Conservation (phyloP, 352 stramenopile species). For the Blastocystis hominis region DNA sequence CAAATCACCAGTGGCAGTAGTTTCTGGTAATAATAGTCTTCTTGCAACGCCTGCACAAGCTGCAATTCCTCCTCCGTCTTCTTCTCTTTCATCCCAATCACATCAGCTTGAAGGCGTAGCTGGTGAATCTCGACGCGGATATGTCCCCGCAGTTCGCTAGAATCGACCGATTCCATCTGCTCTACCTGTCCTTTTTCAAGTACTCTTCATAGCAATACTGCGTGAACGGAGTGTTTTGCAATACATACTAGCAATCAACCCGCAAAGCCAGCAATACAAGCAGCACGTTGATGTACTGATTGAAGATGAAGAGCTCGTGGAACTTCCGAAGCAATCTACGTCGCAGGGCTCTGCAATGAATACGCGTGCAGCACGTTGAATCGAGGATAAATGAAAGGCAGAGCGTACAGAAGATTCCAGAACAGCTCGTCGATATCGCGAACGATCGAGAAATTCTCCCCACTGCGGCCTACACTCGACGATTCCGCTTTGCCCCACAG, state of each 20-base stretch:
- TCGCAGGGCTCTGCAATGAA: not conserved
- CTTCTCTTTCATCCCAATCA: not conserved
- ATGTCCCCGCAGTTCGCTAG: not conserved
- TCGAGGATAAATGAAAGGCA: not conserved
- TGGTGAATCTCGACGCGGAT: not conserved
- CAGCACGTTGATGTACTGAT: not conserved
- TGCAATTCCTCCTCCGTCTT: not conserved
- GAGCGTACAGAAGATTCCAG: slow-evolving; percentile 23
- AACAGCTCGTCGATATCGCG: not conserved
- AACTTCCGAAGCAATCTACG: not conserved
- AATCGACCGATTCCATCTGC: not conserved
- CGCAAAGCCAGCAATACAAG: not conserved
- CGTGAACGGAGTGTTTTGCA: not conserved
- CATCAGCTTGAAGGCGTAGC: not conserved
- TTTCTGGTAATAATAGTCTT: slow-evolving; percentile 27
- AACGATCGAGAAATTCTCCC: not conserved
- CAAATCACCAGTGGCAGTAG: not conserved
- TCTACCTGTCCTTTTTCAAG: not conserved
- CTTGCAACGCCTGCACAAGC: not conserved
- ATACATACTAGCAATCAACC: not conserved
- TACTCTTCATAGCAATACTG: slow-evolving; percentile 40
- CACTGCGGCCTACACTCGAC: not conserved
- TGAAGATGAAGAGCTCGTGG: slow-evolving; percentile 15
- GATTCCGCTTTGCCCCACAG: not conserved
- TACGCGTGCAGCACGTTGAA: not conserved